A percentile compares a stretch with the other conserved stretches of the same genome.
phyloP scores from a whole-genome alignment of 306 rosid species.

The Dalbergia cochinchinensis region DNA sequence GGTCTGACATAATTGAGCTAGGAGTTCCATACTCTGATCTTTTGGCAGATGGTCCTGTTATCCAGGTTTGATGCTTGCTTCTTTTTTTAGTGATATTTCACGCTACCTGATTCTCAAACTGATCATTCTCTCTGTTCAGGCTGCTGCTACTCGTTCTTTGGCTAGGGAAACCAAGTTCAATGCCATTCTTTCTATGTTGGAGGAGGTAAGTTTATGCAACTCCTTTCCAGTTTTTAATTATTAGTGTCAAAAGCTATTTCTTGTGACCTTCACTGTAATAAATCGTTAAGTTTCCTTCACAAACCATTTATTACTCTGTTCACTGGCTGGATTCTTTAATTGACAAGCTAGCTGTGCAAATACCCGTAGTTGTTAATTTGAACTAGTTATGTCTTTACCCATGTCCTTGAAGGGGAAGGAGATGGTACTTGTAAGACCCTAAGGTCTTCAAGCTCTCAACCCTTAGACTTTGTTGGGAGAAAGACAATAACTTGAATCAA shows the following conservation, averaged over 20 bases:
- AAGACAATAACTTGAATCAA: background rate
- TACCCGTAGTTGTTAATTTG: slow-evolving; percentile 29
- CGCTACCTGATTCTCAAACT: slow-evolving; percentile 42
- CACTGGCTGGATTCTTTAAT: background rate
- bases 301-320: slow-evolving; percentile 1
- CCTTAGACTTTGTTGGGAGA: background rate
- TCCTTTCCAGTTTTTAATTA: slow-evolving; percentile 20
- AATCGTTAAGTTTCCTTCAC: background rate
- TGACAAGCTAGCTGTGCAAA: slow-evolving; percentile 27
- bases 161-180: slow-evolving; percentile 82
- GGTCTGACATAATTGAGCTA: slow-evolving; percentile 92
- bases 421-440: background rate
- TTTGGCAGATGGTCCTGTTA: slow-evolving; percentile 98
- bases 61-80: slow-evolving; percentile 69
- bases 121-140: slow-evolving; percentile 59
- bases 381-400: slow-evolving; percentile 21
- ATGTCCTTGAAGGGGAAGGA: slow-evolving; percentile 30
- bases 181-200: slow-evolving; percentile 79
- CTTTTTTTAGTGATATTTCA: slow-evolving; percentile 24
- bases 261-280: background rate
- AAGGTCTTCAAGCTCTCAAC: background rate
- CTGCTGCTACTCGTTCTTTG: slow-evolving; percentile 93
- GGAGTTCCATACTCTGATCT: slow-evolving; percentile 98
- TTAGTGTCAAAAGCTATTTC: slow-evolving; percentile 12
- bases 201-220: slow-evolving; percentile 69